These are phyloP conservation scores for Hysterium pulicare DNA, from an alignment of 2,329 filamentous ascomycete genomes.

Conservation along the genomic window DNA sequence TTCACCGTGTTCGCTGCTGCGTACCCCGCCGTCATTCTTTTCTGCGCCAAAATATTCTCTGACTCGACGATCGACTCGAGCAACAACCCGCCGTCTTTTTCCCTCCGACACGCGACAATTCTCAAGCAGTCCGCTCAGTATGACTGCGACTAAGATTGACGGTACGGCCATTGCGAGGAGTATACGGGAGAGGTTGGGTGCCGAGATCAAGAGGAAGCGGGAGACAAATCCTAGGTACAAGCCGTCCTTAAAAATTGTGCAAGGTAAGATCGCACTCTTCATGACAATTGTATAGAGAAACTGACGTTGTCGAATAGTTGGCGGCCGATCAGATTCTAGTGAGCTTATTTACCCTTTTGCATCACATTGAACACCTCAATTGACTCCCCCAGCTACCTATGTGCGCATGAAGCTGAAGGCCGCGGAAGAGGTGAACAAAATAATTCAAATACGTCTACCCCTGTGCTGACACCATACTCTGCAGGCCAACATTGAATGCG, in stretches of 20 bases:
- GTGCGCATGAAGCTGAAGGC: constrained; percentile 99
- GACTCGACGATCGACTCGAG: background rate
- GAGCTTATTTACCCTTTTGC: constrained; percentile 38
- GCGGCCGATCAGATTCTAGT: constrained; percentile 90
- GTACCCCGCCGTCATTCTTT: constrained; percentile 27
- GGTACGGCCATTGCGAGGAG: constrained; percentile 90
- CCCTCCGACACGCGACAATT: constrained; percentile 33
- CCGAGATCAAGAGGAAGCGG: constrained; percentile 79
- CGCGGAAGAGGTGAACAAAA: constrained; percentile 70
- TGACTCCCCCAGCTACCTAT: constrained; percentile 70
- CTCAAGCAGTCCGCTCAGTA: constrained; percentile 57
- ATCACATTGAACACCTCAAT: constrained; percentile 12
- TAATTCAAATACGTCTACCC: background rate
- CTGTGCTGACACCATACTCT: constrained; percentile 6
- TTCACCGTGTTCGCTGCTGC: constrained; percentile 26
- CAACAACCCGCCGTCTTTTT: constrained; percentile 1
- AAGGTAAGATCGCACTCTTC: constrained; percentile 59
- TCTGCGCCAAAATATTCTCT: constrained; percentile 8
- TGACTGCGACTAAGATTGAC: constrained; percentile 90
- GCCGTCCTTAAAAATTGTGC: constrained; percentile 89
- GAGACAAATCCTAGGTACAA: constrained; percentile 80
- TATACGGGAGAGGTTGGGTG: constrained; percentile 78
- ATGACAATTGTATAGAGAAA: constrained; percentile 6
- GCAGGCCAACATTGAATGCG: constrained; percentile 84
- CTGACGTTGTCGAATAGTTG: constrained; percentile 57